Base-by-base conservation (phyloP, 129 eudicot genomes). In the Ambrosia trifida region DNA sequence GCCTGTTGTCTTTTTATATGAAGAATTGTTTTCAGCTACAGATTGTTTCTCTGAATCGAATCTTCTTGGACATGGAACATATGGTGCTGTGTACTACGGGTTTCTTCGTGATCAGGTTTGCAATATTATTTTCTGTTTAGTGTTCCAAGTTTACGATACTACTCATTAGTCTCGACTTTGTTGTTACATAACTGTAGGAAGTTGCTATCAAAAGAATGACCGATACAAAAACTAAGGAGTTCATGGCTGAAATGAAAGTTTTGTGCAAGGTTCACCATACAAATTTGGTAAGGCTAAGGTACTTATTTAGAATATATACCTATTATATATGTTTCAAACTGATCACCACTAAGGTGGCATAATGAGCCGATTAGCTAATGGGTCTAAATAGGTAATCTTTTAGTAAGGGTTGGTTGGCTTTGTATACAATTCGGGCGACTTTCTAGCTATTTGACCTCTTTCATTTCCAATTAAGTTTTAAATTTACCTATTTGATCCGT, bases 241-340 rank as follows among this genome's bases (percentile, higher is more conserved):
- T 94, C 70, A 80, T 83, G 69, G 89, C 88, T 46, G 98, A 94
- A 79, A 89, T 94, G 90, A 94, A 94, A 87, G 95, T 94, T 72
- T 80, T 94, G 70, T 89, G 98, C 91, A 94, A 81, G 73, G 96
- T 94, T 82, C 98, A 94, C 72, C 98, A 94, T 78, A 78, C 90
- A 51, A 94, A 94, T 87, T 75, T 94, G 98, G 98, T 89, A 85
- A 87, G 77, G 74, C 76, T 20, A 52, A 75, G 73, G 32, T 40
- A 40, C n/a, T 66, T 87, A 10, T 24, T 24, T 64, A 17, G 51
- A 51, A 19, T 50, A 11, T 14, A 40, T 51, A 40, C 14, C 31
- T 64, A 20, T 20, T 70, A 47, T 53, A 32, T 18, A 56, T 9
- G 47, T 66, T 75, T 65, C 33, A 24, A 31, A 51, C 4, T 10